Evolutionary conservation across 495 filamentous ascomycete species (phyloP).

Genomic region (Parmelia sp.): DNA sequence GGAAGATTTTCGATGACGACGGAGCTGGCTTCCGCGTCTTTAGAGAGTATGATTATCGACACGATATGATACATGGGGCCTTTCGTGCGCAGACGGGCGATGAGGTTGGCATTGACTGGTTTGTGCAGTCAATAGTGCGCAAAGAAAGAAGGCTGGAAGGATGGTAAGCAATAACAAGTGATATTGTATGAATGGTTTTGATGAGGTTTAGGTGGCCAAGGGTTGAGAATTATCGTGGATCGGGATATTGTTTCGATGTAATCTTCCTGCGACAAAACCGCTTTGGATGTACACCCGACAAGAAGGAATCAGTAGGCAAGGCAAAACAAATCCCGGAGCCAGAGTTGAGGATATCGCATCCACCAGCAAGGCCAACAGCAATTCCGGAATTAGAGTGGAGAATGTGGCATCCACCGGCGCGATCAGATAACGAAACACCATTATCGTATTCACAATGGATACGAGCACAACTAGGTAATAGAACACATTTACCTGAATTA

Average conservation of each 20-base stretch:
- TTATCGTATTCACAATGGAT: no score
- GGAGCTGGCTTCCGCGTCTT: not conserved
- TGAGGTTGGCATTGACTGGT: not conserved
- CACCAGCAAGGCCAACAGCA: no score
- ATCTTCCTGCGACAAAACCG: not conserved
- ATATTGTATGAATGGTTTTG: not conserved
- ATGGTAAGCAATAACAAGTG: not conserved
- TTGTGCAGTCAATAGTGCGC: not conserved
- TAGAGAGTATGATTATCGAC: not conserved
- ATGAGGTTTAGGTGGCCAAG: not conserved
- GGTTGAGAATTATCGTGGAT: not conserved
- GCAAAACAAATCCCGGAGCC: no score
- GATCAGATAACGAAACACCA: no score
- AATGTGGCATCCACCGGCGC: no score
- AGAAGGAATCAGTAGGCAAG: not conserved
- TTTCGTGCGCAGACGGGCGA: not conserved
- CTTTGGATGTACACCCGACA: not conserved
- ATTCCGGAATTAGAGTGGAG: not conserved
- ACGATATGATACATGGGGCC: not conserved
- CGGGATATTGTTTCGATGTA: not conserved
- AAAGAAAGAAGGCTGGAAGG: not conserved
- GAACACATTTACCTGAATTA: no score
- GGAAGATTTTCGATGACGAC: not conserved
- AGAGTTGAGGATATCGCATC: not conserved
- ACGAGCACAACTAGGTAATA: no score